These are phyloP conservation scores for Auxenochlorella protothecoides DNA, from an alignment of 139 green algal species.

Conservation along the genomic window DNA sequence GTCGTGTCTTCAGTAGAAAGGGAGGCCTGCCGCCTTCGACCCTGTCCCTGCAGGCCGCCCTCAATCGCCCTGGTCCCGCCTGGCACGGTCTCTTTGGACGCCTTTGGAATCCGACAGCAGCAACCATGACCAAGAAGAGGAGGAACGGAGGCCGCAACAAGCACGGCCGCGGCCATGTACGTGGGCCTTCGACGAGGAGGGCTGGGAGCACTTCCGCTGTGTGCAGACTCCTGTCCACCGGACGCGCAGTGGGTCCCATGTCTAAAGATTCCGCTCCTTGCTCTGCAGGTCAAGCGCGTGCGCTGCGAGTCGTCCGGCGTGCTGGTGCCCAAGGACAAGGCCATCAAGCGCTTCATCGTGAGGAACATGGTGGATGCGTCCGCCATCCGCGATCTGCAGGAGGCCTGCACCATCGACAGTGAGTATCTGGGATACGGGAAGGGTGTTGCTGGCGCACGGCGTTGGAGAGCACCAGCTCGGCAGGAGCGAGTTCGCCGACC, in stretches of 20 bases:
- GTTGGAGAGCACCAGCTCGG: too few species aligned
- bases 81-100: not conserved
- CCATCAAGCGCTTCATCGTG: constrained; percentile 99
- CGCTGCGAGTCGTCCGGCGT: constrained; percentile 90
- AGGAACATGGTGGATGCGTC: constrained; percentile 95
- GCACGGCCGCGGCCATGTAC: constrained; percentile 77
- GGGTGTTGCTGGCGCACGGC: too few species aligned
- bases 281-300: constrained; percentile 71
- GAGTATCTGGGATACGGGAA: constrained; percentile 7
- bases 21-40: not conserved
- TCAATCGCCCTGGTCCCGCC: not conserved
- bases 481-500: too few species aligned
- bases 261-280: too few species aligned
- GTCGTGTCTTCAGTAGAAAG: too few species aligned
- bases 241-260: too few species aligned
- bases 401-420: constrained; percentile 84
- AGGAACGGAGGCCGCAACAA: constrained; percentile 59
- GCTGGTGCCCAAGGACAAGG: constrained; percentile 97
- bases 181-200: not conserved
- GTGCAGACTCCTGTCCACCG: too few species aligned
- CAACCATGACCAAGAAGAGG: constrained; percentile 34
- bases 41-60: too few species aligned
- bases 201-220: too few species aligned
- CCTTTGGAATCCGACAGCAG: not conserved
- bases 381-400: constrained; percentile 96